phyloP scores from a whole-genome alignment of 225 moss, liverwort and hornwort species.

The Antitrichia curtipendula region DNA sequence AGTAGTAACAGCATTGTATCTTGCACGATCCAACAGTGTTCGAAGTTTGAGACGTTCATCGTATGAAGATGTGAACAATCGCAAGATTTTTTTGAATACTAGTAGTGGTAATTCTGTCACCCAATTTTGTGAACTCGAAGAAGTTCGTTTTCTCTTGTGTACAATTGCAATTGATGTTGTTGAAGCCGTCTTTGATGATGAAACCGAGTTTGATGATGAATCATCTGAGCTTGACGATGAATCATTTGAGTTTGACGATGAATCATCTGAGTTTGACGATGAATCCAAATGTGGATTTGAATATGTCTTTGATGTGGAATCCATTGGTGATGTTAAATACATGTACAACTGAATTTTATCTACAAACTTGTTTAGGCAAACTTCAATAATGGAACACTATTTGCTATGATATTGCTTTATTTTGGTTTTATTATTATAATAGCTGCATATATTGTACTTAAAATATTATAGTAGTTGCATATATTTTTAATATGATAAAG shows the following conservation, averaged over 20 bases:
- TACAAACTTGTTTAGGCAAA: background rate
- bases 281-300: background rate
- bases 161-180: background rate
- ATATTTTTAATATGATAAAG: too few relatives aligned
- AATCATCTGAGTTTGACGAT: too few relatives aligned
- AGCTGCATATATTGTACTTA: too few relatives aligned
- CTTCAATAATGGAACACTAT: background rate
- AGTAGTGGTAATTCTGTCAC: accelerated
- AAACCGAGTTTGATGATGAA: too few relatives aligned
- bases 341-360: accelerated
- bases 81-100: background rate
- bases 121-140: accelerated
- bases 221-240: too few relatives aligned
- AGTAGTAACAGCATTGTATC: background rate
- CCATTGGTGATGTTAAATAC: background rate
- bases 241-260: too few relatives aligned
- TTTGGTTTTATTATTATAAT: background rate
- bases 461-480: background rate
- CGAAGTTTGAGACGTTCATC: background rate
- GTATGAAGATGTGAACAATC: background rate
- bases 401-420: background rate
- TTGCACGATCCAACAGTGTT: accelerated
- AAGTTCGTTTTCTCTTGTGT: background rate
- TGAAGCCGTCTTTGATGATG: too few relatives aligned
- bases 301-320: background rate